A percentile compares a stretch with the other conserved stretches of the same genome.
phyloP scores from a whole-genome alignment of 768 basidiomycete genomes.

The Tricholoma flavovirens region DNA sequence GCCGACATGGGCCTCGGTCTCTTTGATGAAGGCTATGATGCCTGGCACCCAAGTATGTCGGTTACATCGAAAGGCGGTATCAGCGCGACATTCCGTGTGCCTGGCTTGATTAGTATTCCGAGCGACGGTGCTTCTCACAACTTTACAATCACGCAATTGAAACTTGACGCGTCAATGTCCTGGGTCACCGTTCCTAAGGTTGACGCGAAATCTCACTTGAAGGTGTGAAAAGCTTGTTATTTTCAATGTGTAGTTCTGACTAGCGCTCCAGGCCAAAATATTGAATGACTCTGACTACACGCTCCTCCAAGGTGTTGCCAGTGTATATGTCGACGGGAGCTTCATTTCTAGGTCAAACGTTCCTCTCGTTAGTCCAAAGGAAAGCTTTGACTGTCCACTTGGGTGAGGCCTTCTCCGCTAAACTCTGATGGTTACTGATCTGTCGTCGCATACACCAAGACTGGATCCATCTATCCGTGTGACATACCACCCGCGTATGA shows the following conservation, averaged over 20 bases:
- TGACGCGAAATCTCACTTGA: slow-evolving; percentile 33
- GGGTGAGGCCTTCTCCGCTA: slow-evolving; percentile 27
- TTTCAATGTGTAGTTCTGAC: neutral
- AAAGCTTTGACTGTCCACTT: slow-evolving; percentile 40
- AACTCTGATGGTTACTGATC: neutral
- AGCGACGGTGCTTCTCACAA: slow-evolving; percentile 35
- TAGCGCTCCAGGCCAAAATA: slow-evolving; percentile 34
- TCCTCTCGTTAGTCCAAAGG: slow-evolving; percentile 35
- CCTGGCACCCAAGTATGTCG: slow-evolving; percentile 14
- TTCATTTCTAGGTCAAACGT: slow-evolving; percentile 47
- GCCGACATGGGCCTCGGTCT: neutral
- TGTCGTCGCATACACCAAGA: slow-evolving; percentile 13
- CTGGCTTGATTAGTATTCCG: slow-evolving; percentile 37
- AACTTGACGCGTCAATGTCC: slow-evolving; percentile 33
- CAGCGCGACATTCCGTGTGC: slow-evolving; percentile 36
- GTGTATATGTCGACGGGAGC: slow-evolving; percentile 51
- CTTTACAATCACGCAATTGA: slow-evolving; percentile 34
- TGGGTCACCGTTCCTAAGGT: slow-evolving; percentile 38
- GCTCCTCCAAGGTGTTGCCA: slow-evolving; percentile 41
- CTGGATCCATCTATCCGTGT: slow-evolving; percentile 36
- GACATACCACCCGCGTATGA: slow-evolving; percentile 32
- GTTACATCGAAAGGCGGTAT: slow-evolving; percentile 31
- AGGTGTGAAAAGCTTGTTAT: slow-evolving; percentile 18
- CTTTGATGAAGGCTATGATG: neutral
- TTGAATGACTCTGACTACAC: slow-evolving; percentile 52